Base-by-base conservation (phyloP, 169 alveolate genomes). In the Eimeria necatrix region DNA sequence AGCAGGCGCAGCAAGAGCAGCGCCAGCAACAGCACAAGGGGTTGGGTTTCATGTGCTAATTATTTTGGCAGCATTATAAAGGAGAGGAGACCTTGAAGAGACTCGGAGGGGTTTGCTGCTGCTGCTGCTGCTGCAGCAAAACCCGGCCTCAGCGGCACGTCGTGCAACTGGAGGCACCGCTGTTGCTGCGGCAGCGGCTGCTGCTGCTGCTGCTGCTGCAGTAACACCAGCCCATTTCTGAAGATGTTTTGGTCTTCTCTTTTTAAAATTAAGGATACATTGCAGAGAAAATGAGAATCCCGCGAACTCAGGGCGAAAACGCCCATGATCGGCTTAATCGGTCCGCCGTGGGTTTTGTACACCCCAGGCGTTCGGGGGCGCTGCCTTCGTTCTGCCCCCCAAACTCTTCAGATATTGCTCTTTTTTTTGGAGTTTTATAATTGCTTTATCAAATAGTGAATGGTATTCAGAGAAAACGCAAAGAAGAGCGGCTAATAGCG, bases 121-220 rank as follows among this genome's bases (percentile, higher is more conserved):
- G 85, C 59, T 4, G 78, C 78, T 8, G 78, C 68, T 10, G 52
- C 56, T 3, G 85, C 85, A 74, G 85, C 22, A 74, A 14, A 32
- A 71, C 59, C 59, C 59, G 12, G 60, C 59, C 14, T 74, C n/a
- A 74, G 85, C 85, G 24, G 20, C 24, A 74, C 85, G 52, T n/a
- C 85, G 85, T 74, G 85, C 85, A 74, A 51, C 85, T 18, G 85
- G 26, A 18, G 85, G 60, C 60, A 14, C 60, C 49, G 85, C 85
- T 68, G 78, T 48, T 68, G 78, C 78, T 68, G 78, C 78, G 22
- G 78, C 78, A 8, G 78, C 85, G 7, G 85, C 85, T 41, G 85
- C 85, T 74, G 85, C 85, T 74, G 85, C 85, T 41, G 85, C 85
- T 41, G 85, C 26, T 8, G 85, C 60, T 26, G 22, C 60, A 32